Conservation (phyloP, 2,329 filamentous ascomycete species). For the Fragosphaeria purpurea region DNA sequence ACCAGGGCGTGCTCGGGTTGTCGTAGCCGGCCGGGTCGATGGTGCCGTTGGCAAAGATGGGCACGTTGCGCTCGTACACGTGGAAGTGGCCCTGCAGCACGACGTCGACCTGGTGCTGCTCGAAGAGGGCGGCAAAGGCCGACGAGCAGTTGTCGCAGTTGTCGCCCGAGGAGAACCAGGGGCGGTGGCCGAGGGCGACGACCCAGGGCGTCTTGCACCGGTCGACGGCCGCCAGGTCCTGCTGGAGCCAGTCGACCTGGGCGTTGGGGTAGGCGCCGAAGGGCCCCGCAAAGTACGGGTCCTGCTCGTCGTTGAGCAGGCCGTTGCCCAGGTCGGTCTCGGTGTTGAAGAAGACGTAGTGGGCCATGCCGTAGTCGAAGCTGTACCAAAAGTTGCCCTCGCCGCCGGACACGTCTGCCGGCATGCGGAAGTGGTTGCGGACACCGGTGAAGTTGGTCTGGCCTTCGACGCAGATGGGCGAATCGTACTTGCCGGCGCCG, state of each 20-base stretch:
- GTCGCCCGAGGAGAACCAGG: conserved; percentile 29
- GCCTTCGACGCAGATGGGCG: conserved; percentile 12
- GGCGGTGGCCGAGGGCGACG: conserved; percentile 37
- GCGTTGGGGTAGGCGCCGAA: conserved; percentile 2
- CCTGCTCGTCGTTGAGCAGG: conserved; percentile 6
- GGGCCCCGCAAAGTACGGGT: neutral
- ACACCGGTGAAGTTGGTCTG: conserved; percentile 15
- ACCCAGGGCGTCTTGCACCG: conserved; percentile 39
- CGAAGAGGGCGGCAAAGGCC: conserved; percentile 9
- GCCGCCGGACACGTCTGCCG: conserved; percentile 7
- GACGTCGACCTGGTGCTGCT: conserved; percentile 11
- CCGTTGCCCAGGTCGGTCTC: conserved; percentile 13
- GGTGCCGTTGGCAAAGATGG: conserved; percentile 7
- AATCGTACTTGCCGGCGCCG: conserved; percentile 27
- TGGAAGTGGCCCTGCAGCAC: conserved; percentile 13
- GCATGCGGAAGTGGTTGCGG: conserved; percentile 15
- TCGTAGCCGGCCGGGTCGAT: conserved; percentile 17
- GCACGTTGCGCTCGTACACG: conserved; percentile 18
- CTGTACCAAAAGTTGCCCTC: conserved; percentile 14
- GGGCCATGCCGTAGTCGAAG: conserved; percentile 13
- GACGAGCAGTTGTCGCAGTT: conserved; percentile 4
- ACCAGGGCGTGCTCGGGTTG: conserved; percentile 11
- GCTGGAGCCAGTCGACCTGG: conserved; percentile 26
- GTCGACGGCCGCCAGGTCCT: conserved; percentile 34
- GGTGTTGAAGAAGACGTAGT: conserved; percentile 10